Base-by-base conservation (phyloP, 768 basidiomycete species). In the Cystobasidiopsis lactophilus region DNA sequence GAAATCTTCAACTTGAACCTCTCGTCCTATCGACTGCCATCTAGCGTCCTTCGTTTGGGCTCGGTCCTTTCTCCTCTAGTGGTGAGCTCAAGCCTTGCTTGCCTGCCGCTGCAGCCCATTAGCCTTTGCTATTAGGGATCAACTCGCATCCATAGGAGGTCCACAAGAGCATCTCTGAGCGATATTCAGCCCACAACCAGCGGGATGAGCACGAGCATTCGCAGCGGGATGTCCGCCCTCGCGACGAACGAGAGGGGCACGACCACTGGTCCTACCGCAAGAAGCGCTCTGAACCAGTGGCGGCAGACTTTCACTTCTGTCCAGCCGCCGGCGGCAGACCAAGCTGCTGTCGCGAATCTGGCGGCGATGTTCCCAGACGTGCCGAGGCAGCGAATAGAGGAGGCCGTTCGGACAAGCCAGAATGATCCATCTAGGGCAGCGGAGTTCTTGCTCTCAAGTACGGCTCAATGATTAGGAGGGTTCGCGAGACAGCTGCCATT, bases 301-400 rank as follows among this genome's bases (percentile, higher is more conserved):
- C 38, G 19, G 26, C 14, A 21, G 3, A 26, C 39, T 38, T 19
- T 49, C 40, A 19, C 30, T 13, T 51, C n/a, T 5, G 23, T 16
- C 33, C 31, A 50, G 11, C 5, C 31, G 33, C n/a, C 33, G 10
- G 23, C 14, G 16, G 23, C 5, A 39, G 35, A n/a, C 35, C 51
- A 48, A 40, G 40, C 38, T 2, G 50, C 39, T 3, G 37, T 54
- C 4, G 54, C 54, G 5, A 53, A 51, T 40, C 29, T 55, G 3
- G 29, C 40, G 24, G 54, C 54, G 9, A 55, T 55, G 54, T 55
- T 55, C 31, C 54, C 54, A 30, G 30, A 21, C 30, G 30, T 13
- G 11, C 7, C 45, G 45, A 29, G 23, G 23, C 21, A 47, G 23
- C 45, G 26, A n/a, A 47, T 47, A 5, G 45, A 4, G n/a, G 29